Evolutionary conservation across 768 basidiomycete genomes (phyloP), one percentile per base, ranked within the genome.

Genomic region (Asterophora lycoperdoides): DNA sequence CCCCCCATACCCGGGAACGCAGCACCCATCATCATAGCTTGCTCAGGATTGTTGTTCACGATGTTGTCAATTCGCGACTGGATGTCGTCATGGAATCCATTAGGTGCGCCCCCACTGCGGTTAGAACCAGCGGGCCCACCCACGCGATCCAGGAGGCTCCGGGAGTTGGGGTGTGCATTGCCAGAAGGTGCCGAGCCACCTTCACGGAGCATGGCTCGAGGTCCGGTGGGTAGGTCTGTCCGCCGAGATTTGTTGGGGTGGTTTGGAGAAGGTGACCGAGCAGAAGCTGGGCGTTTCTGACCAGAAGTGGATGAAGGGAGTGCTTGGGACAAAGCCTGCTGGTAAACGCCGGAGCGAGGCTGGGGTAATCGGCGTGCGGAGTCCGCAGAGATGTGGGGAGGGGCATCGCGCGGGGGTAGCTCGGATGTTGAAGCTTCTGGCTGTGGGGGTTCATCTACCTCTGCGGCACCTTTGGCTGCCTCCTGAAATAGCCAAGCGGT

Each of bases 401-500:
- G 64, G 26, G 45, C 55, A 41, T 71, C 67, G 51, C 54, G 52
- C 56, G 70, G 54, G 51, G 68, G 49, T 39, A 66, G 55, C 59
- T 69, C 60, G 42, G 68, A 54, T 48, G 69, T 54, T 50, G 70
- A 51, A 46, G 74, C 61, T 48, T 67, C 66, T 8, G 72, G 52
- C 51, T 69, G 69, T 13, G 69, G 46, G 7, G 74, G 58, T 30
- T 68, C 59, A 26, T 80, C 78, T 3, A 76, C 63, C 50, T 79
- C 82, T 5, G 76, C 68, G 18, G 76, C 78, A 44, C 84, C 85
- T 64, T 86, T 88, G 2, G 79, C 79, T 17, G 88, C 89, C 63
- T 89, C 87, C 29, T 69, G 68, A 61, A 95, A 96, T 17, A 96
- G 68, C 92, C 92, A 95, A 48, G 87, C 83, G 28, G 90, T 92